These are phyloP conservation scores for Globisporangium orthogonon DNA, from an alignment of 352 stramenopile species.

Conservation along the genomic window DNA sequence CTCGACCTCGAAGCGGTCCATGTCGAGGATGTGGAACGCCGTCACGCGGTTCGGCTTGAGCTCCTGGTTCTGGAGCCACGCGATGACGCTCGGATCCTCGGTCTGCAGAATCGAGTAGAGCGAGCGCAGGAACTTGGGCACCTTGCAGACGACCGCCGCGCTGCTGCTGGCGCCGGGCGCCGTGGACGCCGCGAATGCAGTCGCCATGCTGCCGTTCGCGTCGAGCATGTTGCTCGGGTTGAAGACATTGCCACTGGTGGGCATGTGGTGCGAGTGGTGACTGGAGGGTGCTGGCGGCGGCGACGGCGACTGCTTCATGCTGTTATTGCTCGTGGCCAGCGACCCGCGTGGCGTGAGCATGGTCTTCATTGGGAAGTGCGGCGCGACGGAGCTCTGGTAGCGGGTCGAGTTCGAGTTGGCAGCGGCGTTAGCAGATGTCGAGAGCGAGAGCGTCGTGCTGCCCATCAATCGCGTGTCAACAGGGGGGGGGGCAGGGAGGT, in stretches of 20 bases:
- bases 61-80: slow-evolving; percentile 66
- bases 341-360: slow-evolving; percentile 10
- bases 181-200: slow-evolving; percentile 11
- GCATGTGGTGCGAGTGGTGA: background rate
- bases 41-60: slow-evolving; percentile 54
- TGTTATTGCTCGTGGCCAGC: background rate
- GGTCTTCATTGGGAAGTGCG: slow-evolving; percentile 18
- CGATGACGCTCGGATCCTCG: slow-evolving; percentile 61
- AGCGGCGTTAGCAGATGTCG: too few relatives aligned
- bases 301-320: background rate
- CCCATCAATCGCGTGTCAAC: background rate
- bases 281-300: too few relatives aligned
- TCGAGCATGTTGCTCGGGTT: slow-evolving; percentile 4
- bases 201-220: slow-evolving; percentile 11
- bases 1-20: slow-evolving; percentile 77
- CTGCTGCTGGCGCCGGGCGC: slow-evolving; percentile 5
- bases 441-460: background rate
- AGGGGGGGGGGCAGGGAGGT: too few relatives aligned
- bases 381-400: slow-evolving; percentile 14
- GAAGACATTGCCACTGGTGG: background rate
- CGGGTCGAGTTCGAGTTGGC: slow-evolving; percentile 1
- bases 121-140: slow-evolving; percentile 79
- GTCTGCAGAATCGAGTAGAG: slow-evolving; percentile 76
- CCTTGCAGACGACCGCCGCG: slow-evolving; percentile 32
- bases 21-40: slow-evolving; percentile 78